Evolutionary conservation across 805 yeast genomes (phyloP).

Genomic region (Debaryomyces maramus): DNA sequence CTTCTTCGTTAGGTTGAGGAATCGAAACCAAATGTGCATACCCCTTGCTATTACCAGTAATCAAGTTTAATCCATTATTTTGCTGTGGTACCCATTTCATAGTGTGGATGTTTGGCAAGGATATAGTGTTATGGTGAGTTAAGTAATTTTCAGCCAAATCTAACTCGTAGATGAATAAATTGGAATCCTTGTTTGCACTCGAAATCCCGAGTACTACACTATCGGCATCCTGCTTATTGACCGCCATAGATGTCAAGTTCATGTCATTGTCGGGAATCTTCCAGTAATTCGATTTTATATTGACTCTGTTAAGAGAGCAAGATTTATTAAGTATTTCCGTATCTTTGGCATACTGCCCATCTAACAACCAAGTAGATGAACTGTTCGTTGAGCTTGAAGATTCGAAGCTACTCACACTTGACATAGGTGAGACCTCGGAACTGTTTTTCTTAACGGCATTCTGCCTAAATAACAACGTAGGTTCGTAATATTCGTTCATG

Average conservation of each 20-base stretch:
- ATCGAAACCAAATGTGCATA: slow-evolving; percentile 68
- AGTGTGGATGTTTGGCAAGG: slow-evolving; percentile 54
- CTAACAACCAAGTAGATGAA: slow-evolving; percentile 30
- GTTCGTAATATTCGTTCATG: slow-evolving; percentile 39
- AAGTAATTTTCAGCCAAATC: slow-evolving; percentile 40
- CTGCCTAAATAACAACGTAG: slow-evolving; percentile 42
- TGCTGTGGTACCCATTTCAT: slow-evolving; percentile 51
- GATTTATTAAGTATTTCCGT: slow-evolving; percentile 41
- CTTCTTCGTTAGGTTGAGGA: slow-evolving; percentile 40
- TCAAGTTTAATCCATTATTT: slow-evolving; percentile 30
- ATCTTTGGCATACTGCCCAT: slow-evolving; percentile 24
- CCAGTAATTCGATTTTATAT: slow-evolving; percentile 47
- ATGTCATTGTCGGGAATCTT: slow-evolving; percentile 43
- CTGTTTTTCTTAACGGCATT: slow-evolving; percentile 37
- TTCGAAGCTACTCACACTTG: slow-evolving; percentile 6
- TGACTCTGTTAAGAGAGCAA: slow-evolving; percentile 40
- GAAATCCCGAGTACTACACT: slow-evolving; percentile 53
- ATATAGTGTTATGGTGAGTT: slow-evolving; percentile 59
- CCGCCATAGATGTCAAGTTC: slow-evolving; percentile 47
- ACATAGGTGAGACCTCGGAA: slow-evolving; percentile 22
- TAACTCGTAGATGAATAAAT: slow-evolving; percentile 53
- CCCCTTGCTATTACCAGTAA: slow-evolving; percentile 81
- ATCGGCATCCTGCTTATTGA: slow-evolving; percentile 15
- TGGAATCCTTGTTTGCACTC: slow-evolving; percentile 45
- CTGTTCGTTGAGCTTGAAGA: slow-evolving; percentile 5